Conservation (phyloP, 2,329 filamentous ascomycete species). For the Aspergillus fijiensis region DNA sequence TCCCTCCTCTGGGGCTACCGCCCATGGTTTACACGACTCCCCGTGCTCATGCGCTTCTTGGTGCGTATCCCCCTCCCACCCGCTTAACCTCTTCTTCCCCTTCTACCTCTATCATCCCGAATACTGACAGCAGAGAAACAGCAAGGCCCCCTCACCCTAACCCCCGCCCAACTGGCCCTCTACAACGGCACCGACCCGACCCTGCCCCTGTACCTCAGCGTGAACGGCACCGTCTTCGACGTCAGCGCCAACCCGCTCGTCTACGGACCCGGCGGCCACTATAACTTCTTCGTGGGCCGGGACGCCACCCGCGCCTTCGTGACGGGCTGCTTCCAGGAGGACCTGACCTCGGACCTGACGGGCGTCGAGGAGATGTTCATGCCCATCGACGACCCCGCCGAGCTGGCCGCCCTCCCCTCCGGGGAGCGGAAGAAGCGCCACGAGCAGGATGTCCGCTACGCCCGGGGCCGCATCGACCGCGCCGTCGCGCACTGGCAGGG, state of each 20-base stretch:
- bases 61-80: conserved; percentile 48
- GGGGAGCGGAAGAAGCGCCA: conserved; percentile 53
- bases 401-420: conserved; percentile 32
- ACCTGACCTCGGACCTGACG: conserved; percentile 78
- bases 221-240: conserved; percentile 69
- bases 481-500: conserved; percentile 76
- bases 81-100: neutral
- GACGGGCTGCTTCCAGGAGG: conserved; percentile 86
- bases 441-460: conserved; percentile 64
- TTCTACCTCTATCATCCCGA: neutral
- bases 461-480: conserved; percentile 63
- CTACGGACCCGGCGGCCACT: conserved; percentile 82
- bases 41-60: conserved; percentile 59
- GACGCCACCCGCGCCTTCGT: conserved; percentile 89
- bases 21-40: conserved; percentile 61
- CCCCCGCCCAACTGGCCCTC: conserved; percentile 67
- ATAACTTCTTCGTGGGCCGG: conserved; percentile 80
- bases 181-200: conserved; percentile 75
- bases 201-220: conserved; percentile 83
- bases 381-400: conserved; percentile 61
- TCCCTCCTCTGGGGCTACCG: conserved; percentile 68
- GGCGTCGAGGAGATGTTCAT: conserved; percentile 85
- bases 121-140: conserved; percentile 22
- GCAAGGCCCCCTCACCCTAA: conserved; percentile 66
- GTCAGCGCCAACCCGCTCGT: conserved; percentile 55